phyloP scores from a whole-genome alignment of 768 basidiomycete genomes.

The Boletus tylopilopsis region DNA sequence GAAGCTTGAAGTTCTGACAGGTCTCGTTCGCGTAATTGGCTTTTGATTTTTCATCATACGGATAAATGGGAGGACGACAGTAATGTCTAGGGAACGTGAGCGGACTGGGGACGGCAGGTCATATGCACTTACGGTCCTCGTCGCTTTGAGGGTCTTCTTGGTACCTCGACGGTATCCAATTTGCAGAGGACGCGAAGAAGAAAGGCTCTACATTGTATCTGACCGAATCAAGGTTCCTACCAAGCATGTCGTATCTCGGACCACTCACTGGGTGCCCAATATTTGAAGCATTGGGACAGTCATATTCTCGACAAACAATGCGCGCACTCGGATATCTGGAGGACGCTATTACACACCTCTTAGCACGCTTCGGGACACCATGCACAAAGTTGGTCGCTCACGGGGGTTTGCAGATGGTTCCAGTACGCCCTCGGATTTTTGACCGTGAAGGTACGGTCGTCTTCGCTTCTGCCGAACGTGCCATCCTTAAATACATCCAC shows the following conservation, averaged over 20 bases:
- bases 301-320: slow-evolving; percentile 50
- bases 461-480: slow-evolving; percentile 8
- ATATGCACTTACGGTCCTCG: slow-evolving; percentile 46
- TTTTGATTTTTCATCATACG: slow-evolving; percentile 34
- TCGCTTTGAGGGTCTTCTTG: slow-evolving; percentile 44
- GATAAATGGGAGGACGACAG: slow-evolving; percentile 52
- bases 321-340: slow-evolving; percentile 40
- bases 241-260: neutral
- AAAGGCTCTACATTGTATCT: slow-evolving; percentile 61
- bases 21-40: slow-evolving; percentile 16
- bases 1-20: slow-evolving; percentile 13
- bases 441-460: slow-evolving; percentile 2
- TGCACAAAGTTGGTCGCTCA: slow-evolving; percentile 25
- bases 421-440: slow-evolving; percentile 32
- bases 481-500: slow-evolving; percentile 23
- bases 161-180: slow-evolving; percentile 67
- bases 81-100: slow-evolving; percentile 44
- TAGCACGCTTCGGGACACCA: neutral
- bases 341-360: slow-evolving; percentile 23
- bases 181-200: slow-evolving; percentile 59
- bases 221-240: neutral
- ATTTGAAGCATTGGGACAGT: slow-evolving; percentile 51
- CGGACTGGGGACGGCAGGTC: slow-evolving; percentile 23
- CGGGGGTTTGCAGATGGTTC: slow-evolving; percentile 23
- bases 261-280: slow-evolving; percentile 50